phyloP scores from a whole-genome alignment of 352 stramenopile species.

The Phytophthora agathidicida region DNA sequence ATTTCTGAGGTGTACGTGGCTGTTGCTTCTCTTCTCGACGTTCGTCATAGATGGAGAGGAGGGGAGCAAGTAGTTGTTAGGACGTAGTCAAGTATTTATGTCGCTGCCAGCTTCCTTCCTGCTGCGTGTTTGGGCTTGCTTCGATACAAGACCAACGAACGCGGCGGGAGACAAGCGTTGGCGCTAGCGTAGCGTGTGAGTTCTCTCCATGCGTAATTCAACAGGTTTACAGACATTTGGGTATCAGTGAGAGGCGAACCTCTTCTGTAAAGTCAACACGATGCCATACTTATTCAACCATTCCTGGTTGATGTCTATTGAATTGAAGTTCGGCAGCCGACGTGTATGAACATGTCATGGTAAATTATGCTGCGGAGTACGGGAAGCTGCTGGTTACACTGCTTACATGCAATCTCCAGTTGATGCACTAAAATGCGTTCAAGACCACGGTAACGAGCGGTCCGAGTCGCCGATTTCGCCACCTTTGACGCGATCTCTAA shows the following conservation, averaged over 20 bases:
- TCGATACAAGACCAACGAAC: conserved; percentile 13
- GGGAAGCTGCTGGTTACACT: conserved; percentile 10
- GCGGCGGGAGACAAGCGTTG: conserved; percentile 12
- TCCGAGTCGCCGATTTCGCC: conserved; percentile 82
- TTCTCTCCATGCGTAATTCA: conserved; percentile 29
- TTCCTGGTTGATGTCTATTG: conserved; percentile 17
- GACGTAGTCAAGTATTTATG: conserved; percentile 59
- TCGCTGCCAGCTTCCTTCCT: conserved; percentile 24
- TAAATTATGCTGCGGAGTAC: conserved; percentile 31
- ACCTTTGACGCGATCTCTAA: conserved; percentile 66
- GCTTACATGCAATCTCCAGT: conserved; percentile 19
- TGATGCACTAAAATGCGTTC: conserved; percentile 5
- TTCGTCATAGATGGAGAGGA: conserved; percentile 6
- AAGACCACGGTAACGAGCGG: conserved; percentile 66
- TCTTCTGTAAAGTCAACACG: conserved; percentile 3
- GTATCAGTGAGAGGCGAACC: conserved; percentile 1
- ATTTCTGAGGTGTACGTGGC: conserved; percentile 40
- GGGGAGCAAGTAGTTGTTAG: conserved; percentile 44
- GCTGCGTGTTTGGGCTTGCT: conserved; percentile 22
- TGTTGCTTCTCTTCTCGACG: conserved; percentile 11
- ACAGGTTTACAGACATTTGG: conserved; percentile 29
- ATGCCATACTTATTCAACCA: conserved; percentile 5
- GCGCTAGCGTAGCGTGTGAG: conserved; percentile 36
- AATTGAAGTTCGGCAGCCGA: conserved; percentile 21
- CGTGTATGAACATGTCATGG: conserved; percentile 8